Evolutionary conservation across 2,329 filamentous ascomycete species (phyloP).

Genomic region (Akanthomyces lecanii): DNA sequence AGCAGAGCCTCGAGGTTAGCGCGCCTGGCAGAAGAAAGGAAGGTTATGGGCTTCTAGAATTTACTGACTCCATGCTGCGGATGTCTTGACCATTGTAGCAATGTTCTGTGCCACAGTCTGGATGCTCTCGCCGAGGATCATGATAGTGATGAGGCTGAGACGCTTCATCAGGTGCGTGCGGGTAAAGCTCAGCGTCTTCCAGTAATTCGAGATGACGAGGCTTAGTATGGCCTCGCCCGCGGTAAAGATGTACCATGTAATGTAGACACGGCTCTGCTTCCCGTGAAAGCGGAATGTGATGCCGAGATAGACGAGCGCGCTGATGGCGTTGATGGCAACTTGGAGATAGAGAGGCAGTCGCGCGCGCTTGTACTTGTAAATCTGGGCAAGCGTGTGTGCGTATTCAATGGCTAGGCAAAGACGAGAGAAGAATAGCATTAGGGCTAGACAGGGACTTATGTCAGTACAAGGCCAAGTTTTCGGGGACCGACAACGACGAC

Average conservation of each 20-base stretch:
- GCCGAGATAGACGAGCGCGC: constrained; percentile 38
- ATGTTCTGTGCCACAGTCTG: constrained; percentile 53
- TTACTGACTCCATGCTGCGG: constrained; percentile 36
- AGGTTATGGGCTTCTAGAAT: no score
- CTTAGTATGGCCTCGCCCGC: constrained; percentile 48
- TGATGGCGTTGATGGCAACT: constrained; percentile 31
- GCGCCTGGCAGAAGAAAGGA: no score
- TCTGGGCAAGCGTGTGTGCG: constrained; percentile 41
- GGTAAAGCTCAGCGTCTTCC: constrained; percentile 55
- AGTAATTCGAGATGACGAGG: constrained; percentile 50
- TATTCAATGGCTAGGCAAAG: constrained; percentile 53
- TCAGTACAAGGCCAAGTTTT: no score
- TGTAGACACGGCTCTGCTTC: constrained; percentile 32
- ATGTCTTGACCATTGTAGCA: constrained; percentile 43
- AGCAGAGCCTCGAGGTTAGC: neutral
- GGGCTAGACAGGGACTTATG: constrained; percentile 23
- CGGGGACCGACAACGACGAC: constrained; percentile 13
- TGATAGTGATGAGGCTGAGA: constrained; percentile 59
- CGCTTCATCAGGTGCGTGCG: constrained; percentile 60
- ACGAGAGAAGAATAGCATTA: constrained; percentile 50
- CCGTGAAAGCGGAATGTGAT: constrained; percentile 37
- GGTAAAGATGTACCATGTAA: constrained; percentile 51
- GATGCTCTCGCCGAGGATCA: constrained; percentile 63
- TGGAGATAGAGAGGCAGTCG: constrained; percentile 34
- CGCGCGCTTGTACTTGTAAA: constrained; percentile 36